Percentiles rank a stretch among this genome's conserved stretches.
Conservation (phyloP, 768 basidiomycete species). For the Russula earlei region DNA sequence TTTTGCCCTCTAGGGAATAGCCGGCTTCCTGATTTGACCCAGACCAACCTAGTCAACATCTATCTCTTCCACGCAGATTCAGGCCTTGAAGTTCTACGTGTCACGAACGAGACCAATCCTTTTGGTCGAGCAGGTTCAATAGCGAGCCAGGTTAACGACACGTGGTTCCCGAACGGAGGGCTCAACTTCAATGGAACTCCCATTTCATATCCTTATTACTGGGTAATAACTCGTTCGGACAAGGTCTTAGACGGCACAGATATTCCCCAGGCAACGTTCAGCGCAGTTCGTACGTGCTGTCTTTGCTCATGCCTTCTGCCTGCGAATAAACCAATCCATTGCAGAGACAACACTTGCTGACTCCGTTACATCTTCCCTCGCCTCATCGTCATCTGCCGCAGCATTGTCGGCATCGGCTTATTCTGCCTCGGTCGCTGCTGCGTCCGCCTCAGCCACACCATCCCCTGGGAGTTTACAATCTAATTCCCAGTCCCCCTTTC, state of each 20-base stretch:
- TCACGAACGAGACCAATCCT: slow-evolving; percentile 35
- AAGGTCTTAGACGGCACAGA: slow-evolving; percentile 47
- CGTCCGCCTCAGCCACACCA: slow-evolving; percentile 22
- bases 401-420: slow-evolving; percentile 21
- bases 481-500: slow-evolving; percentile 41
- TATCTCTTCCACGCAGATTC: slow-evolving; percentile 74
- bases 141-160: slow-evolving; percentile 55
- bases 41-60: slow-evolving; percentile 57
- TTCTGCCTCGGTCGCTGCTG: slow-evolving; percentile 22
- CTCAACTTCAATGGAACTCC: slow-evolving; percentile 37
- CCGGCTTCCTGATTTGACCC: slow-evolving; percentile 53
- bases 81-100: slow-evolving; percentile 37
- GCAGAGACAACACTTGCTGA: slow-evolving; percentile 71
- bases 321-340: slow-evolving; percentile 11
- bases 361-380: slow-evolving; percentile 49
- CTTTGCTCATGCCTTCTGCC: slow-evolving; percentile 6
- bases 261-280: slow-evolving; percentile 62
- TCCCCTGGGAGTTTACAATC: slow-evolving; percentile 36
- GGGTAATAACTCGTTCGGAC: slow-evolving; percentile 60
- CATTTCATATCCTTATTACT: slow-evolving; percentile 63
- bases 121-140: slow-evolving; percentile 45
- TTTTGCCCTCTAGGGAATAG: slow-evolving; percentile 54
- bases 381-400: slow-evolving; percentile 33
- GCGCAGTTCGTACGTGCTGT: slow-evolving; percentile 64
- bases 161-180: slow-evolving; percentile 59